Conservation (phyloP, 129 eudicot genomes). For the Pulicaria dysenterica region DNA sequence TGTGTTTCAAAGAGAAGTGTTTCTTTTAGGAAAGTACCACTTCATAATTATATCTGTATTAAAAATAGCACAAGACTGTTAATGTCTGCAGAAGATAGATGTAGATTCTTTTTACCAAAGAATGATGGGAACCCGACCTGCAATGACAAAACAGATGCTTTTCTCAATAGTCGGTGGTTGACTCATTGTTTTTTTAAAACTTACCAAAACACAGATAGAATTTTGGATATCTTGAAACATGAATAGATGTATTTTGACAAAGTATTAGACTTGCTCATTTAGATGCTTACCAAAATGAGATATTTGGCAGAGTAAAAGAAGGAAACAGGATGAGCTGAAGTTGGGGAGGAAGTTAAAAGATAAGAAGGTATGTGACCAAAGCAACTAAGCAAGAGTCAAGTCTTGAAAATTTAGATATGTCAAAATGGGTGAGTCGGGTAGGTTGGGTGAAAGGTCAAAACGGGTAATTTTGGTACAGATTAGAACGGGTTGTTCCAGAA, state of each 20-base stretch:
- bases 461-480: too few relatives aligned
- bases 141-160: constrained; percentile 6
- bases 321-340: constrained; percentile 70
- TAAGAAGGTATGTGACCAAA: constrained; percentile 60
- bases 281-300: constrained; percentile 36
- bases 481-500: too few relatives aligned
- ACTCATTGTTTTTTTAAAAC: not conserved
- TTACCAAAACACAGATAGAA: not conserved
- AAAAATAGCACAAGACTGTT: not conserved
- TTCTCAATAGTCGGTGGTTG: not conserved
- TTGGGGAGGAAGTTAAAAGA: constrained; percentile 71
- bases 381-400: not conserved
- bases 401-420: too few relatives aligned
- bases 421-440: too few relatives aligned
- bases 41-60: not conserved
- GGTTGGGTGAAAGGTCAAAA: too few relatives aligned
- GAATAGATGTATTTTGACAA: not conserved
- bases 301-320: constrained; percentile 76
- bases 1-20: not conserved
- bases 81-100: not conserved
- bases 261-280: not conserved
- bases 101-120: not conserved
- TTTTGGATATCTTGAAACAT: not conserved
- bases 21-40: not conserved
- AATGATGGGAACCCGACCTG: not conserved